Evolutionary conservation across 2,329 filamentous ascomycete genomes (phyloP), one percentile per base, ranked within the genome.

Genomic region (Lachnellula suecica): DNA sequence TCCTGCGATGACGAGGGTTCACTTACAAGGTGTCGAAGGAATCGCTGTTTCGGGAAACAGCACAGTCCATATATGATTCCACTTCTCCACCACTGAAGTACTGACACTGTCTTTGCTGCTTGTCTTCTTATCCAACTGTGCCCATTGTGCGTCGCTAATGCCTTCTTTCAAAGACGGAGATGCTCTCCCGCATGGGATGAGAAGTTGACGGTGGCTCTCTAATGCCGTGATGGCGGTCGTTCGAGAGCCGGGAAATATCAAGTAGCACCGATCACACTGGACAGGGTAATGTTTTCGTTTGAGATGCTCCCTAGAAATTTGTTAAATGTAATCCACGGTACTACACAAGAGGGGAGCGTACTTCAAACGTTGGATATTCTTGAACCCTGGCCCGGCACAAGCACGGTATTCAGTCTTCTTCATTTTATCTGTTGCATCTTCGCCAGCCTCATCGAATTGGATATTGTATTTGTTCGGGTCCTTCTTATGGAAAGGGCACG

Each of bases 221-320:
- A 53, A n/a, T 27, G 23, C 22, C 19, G 38, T 37, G 4, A 50
- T 44, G 22, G 29, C 23, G 7, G 4, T n/a, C n/a, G 51, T 25
- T 15, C 51, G 46, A 27, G 47, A 37, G 11, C 47, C 37, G 13
- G 45, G 45, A 15, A 53, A 53, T 17, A 53, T 50, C 2, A n/a
- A 6, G 35, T 50, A 53, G 24, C 51, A 53, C 4, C 51, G 41
- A 35, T 53, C 51, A 25, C 51, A 53, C 22, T 53, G 51, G 15
- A 53, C 51, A 6, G 51, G 51, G 37, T 53, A 53, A 40, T 53
- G 51, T 17, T 53, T 53, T 37, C 51, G 47, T 22, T 53, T 53
- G 13, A 53, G 43, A 38, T 53, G 51, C 37, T 53, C 51, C 41
- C 51, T 53, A 17, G 5, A 24, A n/a, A 6, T 7, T 24, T n/a